phyloP scores from a whole-genome alignment of 805 yeast species.

The Kuraishia capsulata region DNA sequence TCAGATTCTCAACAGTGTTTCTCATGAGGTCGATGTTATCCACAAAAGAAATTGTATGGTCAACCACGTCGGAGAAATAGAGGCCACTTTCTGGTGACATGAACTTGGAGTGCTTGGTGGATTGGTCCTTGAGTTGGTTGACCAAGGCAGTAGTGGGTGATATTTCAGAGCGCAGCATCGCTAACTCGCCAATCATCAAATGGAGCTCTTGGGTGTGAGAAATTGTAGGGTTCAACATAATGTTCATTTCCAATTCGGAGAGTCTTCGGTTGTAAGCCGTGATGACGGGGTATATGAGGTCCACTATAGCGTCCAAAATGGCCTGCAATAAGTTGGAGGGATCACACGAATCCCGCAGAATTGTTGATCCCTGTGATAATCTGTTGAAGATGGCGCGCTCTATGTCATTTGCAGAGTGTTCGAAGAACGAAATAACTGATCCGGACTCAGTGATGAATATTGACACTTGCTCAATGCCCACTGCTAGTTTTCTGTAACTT shows the following conservation, averaged over 20 bases:
- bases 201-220: slow-evolving; percentile 44
- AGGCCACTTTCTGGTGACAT: slow-evolving; percentile 34
- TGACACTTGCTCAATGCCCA: slow-evolving; percentile 50
- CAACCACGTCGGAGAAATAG: slow-evolving; percentile 47
- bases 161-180: slow-evolving; percentile 35
- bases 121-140: slow-evolving; percentile 33
- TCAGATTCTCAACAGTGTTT: slow-evolving; percentile 38
- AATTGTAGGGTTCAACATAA: slow-evolving; percentile 38
- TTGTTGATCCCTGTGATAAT: slow-evolving; percentile 33
- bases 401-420: slow-evolving; percentile 43
- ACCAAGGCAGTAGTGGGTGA: slow-evolving; percentile 38
- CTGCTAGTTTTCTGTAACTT: slow-evolving; percentile 29
- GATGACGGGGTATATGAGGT: slow-evolving; percentile 41
- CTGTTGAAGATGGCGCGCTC: slow-evolving; percentile 43
- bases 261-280: slow-evolving; percentile 40
- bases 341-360: slow-evolving; percentile 41
- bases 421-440: slow-evolving; percentile 48
- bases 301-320: slow-evolving; percentile 45
- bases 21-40: slow-evolving; percentile 49
- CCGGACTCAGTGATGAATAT: slow-evolving; percentile 34
- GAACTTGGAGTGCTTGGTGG: slow-evolving; percentile 12
- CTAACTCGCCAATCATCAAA: slow-evolving; percentile 42
- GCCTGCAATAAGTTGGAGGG: slow-evolving; percentile 45
- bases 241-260: slow-evolving; percentile 41
- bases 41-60: slow-evolving; percentile 41